Conservation (phyloP, 2,329 filamentous ascomycete genomes). For the Penicillium concentricum region DNA sequence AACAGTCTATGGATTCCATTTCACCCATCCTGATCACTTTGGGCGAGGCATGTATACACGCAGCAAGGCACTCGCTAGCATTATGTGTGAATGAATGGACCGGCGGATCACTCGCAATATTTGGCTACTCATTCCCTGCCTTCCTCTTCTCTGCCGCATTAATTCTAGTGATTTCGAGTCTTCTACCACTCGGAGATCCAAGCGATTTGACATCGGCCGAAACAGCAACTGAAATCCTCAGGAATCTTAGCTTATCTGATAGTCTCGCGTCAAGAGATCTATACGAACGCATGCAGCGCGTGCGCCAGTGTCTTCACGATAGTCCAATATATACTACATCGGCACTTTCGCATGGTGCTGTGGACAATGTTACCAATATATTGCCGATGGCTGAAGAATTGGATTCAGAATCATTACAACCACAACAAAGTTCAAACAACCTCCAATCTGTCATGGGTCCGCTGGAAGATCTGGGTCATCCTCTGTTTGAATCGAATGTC, state of each 20-base stretch:
- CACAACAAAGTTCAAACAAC: not conserved
- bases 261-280: slow-evolving; percentile 13
- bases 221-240: slow-evolving; percentile 25
- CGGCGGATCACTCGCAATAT: slow-evolving; percentile 29
- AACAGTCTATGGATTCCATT: slow-evolving; percentile 9
- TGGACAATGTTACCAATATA: not conserved
- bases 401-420: not conserved
- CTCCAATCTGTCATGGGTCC: not conserved
- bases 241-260: slow-evolving; percentile 10
- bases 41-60: slow-evolving; percentile 32
- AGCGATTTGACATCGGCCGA: slow-evolving; percentile 22
- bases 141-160: slow-evolving; percentile 34
- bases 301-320: slow-evolving; percentile 4
- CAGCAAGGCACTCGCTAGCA: slow-evolving; percentile 30
- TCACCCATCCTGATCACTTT: slow-evolving; percentile 26
- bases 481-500: not conserved
- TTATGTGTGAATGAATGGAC: slow-evolving; percentile 34
- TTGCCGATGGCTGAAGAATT: not conserved
- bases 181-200: slow-evolving; percentile 17
- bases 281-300: slow-evolving; percentile 12
- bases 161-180: slow-evolving; percentile 28
- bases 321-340: not conserved
- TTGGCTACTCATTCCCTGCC: slow-evolving; percentile 34
- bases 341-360: not conserved
- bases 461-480: not conserved